Conservation (phyloP, 352 stramenopile genomes). For the Aphanomyces astaci region DNA sequence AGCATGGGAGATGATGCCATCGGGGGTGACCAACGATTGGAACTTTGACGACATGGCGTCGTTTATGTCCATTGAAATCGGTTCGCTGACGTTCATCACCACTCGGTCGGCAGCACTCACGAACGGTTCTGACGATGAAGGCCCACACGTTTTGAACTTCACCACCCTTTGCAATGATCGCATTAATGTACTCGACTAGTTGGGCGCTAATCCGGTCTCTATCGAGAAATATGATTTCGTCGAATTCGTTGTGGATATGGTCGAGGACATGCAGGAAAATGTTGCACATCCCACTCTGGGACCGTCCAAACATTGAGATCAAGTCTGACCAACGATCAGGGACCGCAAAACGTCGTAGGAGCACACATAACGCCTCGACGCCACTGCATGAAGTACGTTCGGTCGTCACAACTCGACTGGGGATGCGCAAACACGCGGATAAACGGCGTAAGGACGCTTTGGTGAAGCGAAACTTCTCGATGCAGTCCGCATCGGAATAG, state of each 20-base stretch:
- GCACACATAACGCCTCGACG: not conserved
- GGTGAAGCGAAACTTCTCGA: not conserved
- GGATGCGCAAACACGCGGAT: not conserved
- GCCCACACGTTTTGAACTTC: not conserved
- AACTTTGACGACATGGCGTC: not conserved
- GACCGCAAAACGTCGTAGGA: conserved; percentile 3
- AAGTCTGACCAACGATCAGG: conserved; percentile 13
- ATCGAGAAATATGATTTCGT: not conserved
- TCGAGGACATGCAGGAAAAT: conserved; percentile 12
- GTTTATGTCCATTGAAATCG: not conserved
- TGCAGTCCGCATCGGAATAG: not conserved
- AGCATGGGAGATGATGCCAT: not conserved
- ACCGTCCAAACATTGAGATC: not conserved
- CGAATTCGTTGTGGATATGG: not conserved
- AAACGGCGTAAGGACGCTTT: not conserved
- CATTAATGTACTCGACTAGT: not conserved
- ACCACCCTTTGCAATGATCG: not conserved
- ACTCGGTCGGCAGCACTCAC: not conserved
- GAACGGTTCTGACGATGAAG: not conserved
- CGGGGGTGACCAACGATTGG: too few relatives aligned
- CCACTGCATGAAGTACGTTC: not conserved
- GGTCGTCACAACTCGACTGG: not conserved
- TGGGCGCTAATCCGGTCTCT: not conserved
- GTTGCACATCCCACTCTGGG: conserved; percentile 2
- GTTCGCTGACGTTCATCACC: not conserved